Evolutionary conservation across 2,329 filamentous ascomycete genomes (phyloP).

Genomic region (Diplocarpon rosae): DNA sequence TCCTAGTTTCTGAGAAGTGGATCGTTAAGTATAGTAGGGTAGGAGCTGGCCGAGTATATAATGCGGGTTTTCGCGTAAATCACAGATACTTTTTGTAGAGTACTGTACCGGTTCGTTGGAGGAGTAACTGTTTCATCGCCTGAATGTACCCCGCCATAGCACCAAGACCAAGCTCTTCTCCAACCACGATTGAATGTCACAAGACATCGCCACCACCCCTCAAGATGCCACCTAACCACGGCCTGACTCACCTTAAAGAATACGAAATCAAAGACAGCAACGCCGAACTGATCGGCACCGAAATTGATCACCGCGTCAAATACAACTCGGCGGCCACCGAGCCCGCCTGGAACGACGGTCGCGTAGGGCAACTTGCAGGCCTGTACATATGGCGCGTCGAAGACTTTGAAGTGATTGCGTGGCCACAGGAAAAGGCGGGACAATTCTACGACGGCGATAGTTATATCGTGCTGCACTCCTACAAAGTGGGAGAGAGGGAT

Average conservation of each 20-base stretch:
- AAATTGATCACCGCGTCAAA: conserved; percentile 57
- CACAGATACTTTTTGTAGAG: too few relatives aligned
- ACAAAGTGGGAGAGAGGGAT: conserved; percentile 38
- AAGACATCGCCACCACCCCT: not conserved
- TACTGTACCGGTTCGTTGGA: too few relatives aligned
- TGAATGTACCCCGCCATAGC: not conserved
- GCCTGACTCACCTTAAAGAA: conserved; percentile 49
- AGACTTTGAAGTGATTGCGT: conserved; percentile 51
- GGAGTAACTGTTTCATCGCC: too few relatives aligned
- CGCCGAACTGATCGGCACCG: conserved; percentile 51
- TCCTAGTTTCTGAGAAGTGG: too few relatives aligned
- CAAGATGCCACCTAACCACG: conserved; percentile 49
- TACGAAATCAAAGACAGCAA: conserved; percentile 61
- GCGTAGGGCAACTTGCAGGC: conserved; percentile 41
- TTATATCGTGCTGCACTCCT: conserved; percentile 53
- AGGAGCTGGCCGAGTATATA: too few relatives aligned
- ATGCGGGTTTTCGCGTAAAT: too few relatives aligned
- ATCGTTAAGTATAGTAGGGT: too few relatives aligned
- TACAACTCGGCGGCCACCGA: conserved; percentile 54
- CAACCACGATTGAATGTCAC: not conserved
- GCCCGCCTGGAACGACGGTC: conserved; percentile 54
- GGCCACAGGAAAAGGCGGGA: conserved; percentile 45
- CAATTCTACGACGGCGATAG: conserved; percentile 58
- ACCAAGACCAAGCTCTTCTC: not conserved
- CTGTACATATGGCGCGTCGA: conserved; percentile 57